These are phyloP conservation scores for Melanomma pulvis-pyrius DNA, from an alignment of 495 filamentous ascomycete species.

Conservation along the genomic window DNA sequence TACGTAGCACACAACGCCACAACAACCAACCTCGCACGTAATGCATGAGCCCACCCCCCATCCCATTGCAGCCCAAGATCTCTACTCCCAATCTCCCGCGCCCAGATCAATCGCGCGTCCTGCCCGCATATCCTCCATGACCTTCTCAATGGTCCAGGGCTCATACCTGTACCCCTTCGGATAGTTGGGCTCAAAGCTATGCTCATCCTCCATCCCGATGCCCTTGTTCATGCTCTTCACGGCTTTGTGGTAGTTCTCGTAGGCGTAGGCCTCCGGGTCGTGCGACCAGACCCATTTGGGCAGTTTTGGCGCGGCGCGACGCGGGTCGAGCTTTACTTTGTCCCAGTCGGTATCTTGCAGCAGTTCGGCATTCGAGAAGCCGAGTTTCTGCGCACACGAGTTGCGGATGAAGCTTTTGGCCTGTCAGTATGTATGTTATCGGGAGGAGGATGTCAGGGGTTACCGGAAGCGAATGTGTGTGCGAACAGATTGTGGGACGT, in stretches of 20 bases:
- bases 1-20: too few species aligned
- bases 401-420: conserved; percentile 59
- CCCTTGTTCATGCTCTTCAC: conserved; percentile 32
- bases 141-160: conserved; percentile 34
- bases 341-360: conserved; percentile 63
- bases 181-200: conserved; percentile 32
- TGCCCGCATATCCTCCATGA: conserved; percentile 31
- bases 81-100: conserved; percentile 22
- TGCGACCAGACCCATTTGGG: conserved; percentile 64
- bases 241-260: conserved; percentile 55
- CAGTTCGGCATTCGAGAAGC: conserved; percentile 58
- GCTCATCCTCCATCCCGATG: conserved; percentile 25
- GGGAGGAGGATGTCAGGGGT: background rate
- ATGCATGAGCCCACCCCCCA: too few species aligned
- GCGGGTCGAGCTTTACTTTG: conserved; percentile 60
- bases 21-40: too few species aligned
- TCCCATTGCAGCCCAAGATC: background rate
- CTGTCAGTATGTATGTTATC: conserved; percentile 12
- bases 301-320: conserved; percentile 56
- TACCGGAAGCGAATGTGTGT: conserved; percentile 47
- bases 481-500: conserved; percentile 45
- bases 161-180: conserved; percentile 33
- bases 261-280: conserved; percentile 64
- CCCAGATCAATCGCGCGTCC: conserved; percentile 49
- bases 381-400: conserved; percentile 55